Base-by-base conservation (phyloP, 164 flowering plant species). In the Magnolia changhungtana region DNA sequence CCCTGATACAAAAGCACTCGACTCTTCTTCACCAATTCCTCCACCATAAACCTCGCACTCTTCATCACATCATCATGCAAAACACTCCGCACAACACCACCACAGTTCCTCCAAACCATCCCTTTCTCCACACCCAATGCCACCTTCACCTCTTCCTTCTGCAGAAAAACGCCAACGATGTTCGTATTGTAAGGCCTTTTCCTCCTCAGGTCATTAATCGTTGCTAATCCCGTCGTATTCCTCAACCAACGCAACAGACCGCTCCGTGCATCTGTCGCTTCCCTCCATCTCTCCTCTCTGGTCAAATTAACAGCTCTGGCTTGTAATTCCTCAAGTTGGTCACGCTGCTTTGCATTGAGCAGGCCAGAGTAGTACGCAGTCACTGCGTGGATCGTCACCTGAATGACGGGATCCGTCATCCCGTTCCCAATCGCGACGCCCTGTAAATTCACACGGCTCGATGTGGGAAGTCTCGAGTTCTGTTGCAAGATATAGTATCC, bases 61-160 rank as follows among this genome's bases (percentile, higher is more conserved):
- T 92, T 94, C 98, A 94, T 92, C 81, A 90, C 89, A 83, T 92
- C 95, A 2, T 80, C 90, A 18, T 84, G 85, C 81, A 94, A 81
- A 9, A 84, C 88, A 6, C 7, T 74, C 64, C 74, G 81, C 7
- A 90, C 96, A 1, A 29, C 76, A 45, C 76, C 84, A 65, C 93
- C 88, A 74, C 98, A 94, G 8, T 76, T 86, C 76, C 84, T 88
- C 80, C 83, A 91, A 13, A 50, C 80, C 49, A 80, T 73, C 0
- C 83, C 73, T 50, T 74, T 82, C 9, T 86, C 79, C 21, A 79
- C 92, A 0, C 91, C 89, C 75, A 94, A 70, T 1, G 86, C 89
- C 74, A 69, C 59, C 77, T 88, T 89, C 70, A 86, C 87, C 78
- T 85, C 89, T 13, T 72, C 63, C 0, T 73, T 78, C 16, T 76